phyloP scores from a whole-genome alignment of 805 yeast genomes.

The Priceomyces castillae region DNA sequence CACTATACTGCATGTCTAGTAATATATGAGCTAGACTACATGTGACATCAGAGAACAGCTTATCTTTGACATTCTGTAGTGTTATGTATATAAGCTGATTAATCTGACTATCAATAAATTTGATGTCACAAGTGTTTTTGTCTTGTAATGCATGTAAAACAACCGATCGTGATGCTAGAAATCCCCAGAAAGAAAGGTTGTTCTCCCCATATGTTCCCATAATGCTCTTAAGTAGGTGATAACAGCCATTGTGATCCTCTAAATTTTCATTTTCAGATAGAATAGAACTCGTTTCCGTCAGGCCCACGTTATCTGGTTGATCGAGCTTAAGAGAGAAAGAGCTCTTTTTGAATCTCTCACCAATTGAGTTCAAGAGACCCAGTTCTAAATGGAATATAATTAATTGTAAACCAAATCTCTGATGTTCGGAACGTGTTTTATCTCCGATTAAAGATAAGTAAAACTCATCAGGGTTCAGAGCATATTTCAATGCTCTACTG shows the following conservation, averaged over 20 bases:
- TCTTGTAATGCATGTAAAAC: neutral
- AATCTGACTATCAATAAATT: neutral
- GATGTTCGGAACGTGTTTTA: constrained; percentile 10
- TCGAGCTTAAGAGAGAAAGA: neutral
- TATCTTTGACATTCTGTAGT: constrained; percentile 36
- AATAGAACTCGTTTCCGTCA: neutral
- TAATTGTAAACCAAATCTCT: constrained; percentile 16
- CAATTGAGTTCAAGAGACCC: neutral
- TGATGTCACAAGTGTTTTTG: neutral
- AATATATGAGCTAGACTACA: constrained; percentile 28
- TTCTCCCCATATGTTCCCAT: neutral
- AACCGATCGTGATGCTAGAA: neutral
- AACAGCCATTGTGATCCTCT: neutral
- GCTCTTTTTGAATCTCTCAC: neutral
- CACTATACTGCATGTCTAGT: constrained; percentile 8
- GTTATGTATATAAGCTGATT: constrained; percentile 30
- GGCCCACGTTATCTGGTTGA: no score
- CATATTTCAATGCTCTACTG: constrained; percentile 17
- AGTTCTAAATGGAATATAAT: constrained; percentile 15
- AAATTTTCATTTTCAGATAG: neutral
- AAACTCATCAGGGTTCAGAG: constrained; percentile 22
- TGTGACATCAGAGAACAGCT: constrained; percentile 22
- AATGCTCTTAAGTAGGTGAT: neutral
- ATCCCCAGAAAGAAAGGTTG: neutral
- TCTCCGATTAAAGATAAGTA: constrained; percentile 22